phyloP scores from a whole-genome alignment of 495 filamentous ascomycete genomes.

The Annulohypoxylon stygium region DNA sequence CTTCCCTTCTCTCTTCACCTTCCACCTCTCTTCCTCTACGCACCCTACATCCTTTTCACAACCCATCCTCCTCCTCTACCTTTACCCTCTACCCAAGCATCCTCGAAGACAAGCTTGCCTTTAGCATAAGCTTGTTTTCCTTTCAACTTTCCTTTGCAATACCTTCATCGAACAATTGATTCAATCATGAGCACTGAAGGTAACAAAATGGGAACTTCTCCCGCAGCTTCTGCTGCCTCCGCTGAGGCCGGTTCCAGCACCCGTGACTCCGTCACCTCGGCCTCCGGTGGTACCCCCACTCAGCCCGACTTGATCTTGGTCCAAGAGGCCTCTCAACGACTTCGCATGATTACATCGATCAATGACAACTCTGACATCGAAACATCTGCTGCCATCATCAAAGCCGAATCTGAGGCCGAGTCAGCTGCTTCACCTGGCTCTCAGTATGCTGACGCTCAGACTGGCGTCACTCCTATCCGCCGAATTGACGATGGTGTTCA shows the following conservation, averaged over 20 bases:
- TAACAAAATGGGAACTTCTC: neutral
- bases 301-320: neutral
- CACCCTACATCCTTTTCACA: neutral
- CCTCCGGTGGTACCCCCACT: neutral
- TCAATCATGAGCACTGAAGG: neutral
- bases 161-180: neutral
- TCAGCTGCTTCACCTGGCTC: neutral
- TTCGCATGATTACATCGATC: neutral
- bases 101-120: neutral
- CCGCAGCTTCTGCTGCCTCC: neutral
- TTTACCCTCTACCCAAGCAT: neutral
- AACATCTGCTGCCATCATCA: neutral
- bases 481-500: neutral
- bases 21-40: neutral
- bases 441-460: neutral
- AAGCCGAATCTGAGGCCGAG: neutral
- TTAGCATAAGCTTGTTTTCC: neutral
- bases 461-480: neutral
- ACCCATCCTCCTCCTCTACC: neutral
- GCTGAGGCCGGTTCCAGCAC: neutral
- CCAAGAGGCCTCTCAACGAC: neutral
- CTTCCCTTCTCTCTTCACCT: neutral
- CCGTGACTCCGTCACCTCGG: neutral
- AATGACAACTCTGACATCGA: neutral
- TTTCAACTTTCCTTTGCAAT: neutral